phyloP scores from a whole-genome alignment of 352 stramenopile species.

The Halophytophthora polymorphica region DNA sequence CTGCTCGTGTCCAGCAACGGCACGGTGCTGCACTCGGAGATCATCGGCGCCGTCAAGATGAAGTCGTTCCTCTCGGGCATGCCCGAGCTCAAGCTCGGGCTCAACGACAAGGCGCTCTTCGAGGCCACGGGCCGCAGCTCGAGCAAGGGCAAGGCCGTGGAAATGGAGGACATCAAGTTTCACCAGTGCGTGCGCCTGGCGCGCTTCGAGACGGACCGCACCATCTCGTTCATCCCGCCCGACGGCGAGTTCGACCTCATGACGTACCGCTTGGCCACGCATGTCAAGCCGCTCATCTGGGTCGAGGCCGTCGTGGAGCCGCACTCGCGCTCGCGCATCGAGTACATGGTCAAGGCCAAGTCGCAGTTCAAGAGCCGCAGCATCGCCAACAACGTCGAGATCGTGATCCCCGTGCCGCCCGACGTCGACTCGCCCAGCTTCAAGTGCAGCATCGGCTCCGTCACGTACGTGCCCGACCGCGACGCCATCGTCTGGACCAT shows the following conservation, averaged over 20 bases:
- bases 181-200: constrained; percentile 98
- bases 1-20: constrained; percentile 95
- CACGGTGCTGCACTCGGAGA: constrained; percentile 98
- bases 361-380: constrained; percentile 98
- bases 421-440: constrained; percentile 99
- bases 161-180: constrained; percentile 99
- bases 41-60: constrained; percentile 98
- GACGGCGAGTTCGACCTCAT: constrained; percentile 99
- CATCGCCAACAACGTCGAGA: constrained; percentile 99
- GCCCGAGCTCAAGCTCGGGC: constrained; percentile 98
- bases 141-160: constrained; percentile 94
- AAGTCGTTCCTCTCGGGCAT: constrained; percentile 99
- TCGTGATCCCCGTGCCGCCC: constrained; percentile 98
- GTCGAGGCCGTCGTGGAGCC: constrained; percentile 97
- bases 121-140: constrained; percentile 92
- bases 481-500: constrained; percentile 99
- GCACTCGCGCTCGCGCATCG: constrained; percentile 95
- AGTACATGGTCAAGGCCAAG: constrained; percentile 99
- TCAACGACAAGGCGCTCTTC: constrained; percentile 99
- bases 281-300: constrained; percentile 99
- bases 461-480: constrained; percentile 98
- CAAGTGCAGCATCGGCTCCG: constrained; percentile 96
- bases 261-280: constrained; percentile 97
- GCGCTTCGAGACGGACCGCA: constrained; percentile 99
- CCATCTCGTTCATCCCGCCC: constrained; percentile 99